These are phyloP conservation scores for Amanita fuliginea DNA, from an alignment of 768 basidiomycete species.

Conservation along the genomic window DNA sequence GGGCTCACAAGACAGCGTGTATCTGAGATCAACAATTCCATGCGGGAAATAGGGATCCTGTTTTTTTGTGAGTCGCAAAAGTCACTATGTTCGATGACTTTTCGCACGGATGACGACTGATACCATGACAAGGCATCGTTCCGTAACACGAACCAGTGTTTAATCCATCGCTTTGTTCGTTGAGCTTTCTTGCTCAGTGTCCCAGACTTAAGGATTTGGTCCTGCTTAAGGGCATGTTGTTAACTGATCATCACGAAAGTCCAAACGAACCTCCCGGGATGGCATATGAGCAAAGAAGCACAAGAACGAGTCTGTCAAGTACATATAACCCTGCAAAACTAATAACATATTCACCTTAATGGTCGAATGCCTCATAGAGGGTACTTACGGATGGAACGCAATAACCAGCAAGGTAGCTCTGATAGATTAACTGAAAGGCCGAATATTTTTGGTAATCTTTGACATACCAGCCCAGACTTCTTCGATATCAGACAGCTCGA, in stretches of 20 bases:
- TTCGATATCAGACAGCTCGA: slow-evolving; percentile 67
- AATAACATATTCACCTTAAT: slow-evolving; percentile 2
- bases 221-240: slow-evolving; percentile 31
- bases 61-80: slow-evolving; percentile 2
- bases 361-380: neutral
- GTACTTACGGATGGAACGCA: slow-evolving; percentile 78
- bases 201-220: slow-evolving; percentile 89
- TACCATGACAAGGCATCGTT: slow-evolving; percentile 97
- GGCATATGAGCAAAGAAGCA: slow-evolving; percentile 98
- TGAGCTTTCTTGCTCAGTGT: slow-evolving; percentile 80
- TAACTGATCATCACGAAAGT: neutral
- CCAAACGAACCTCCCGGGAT: slow-evolving; percentile 57
- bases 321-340: slow-evolving; percentile 98
- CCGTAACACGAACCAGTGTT: slow-evolving; percentile 94
- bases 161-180: slow-evolving; percentile 85
- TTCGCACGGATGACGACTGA: slow-evolving; percentile 75
- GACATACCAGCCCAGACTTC: slow-evolving; percentile 75
- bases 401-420: slow-evolving; percentile 93
- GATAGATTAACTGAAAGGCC: slow-evolving; percentile 6
- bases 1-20: slow-evolving; percentile 83
- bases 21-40: slow-evolving; percentile 91
- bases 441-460: neutral
- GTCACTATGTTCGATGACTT: neutral
- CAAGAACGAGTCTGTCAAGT: slow-evolving; percentile 83
- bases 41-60: slow-evolving; percentile 98